Conservation (phyloP, 2,329 filamentous ascomycete genomes). For the Hymenoscyphus fructigenus region DNA sequence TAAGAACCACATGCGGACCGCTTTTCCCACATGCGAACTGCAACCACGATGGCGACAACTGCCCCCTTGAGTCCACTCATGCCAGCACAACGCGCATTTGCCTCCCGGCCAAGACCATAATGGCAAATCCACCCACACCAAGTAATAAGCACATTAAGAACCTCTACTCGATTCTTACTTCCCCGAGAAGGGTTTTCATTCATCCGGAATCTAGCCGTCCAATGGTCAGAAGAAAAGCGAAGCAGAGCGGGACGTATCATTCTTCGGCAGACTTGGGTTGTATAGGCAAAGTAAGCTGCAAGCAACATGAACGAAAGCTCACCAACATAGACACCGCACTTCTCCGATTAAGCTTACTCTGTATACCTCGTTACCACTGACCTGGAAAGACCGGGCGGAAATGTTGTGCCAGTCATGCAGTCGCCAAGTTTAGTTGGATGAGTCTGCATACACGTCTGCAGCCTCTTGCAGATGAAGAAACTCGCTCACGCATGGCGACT, state of each 20-base stretch:
- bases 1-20: background rate
- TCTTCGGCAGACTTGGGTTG: background rate
- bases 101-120: background rate
- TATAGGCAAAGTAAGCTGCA: background rate
- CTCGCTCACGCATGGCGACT: conserved; percentile 1
- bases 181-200: background rate
- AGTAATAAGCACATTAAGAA: background rate
- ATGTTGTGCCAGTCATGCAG: conserved; percentile 6
- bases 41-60: background rate
- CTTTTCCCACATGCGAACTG: conserved; percentile 7
- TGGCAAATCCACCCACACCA: background rate
- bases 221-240: conserved; percentile 2
- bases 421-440: background rate
- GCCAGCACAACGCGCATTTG: conserved; percentile 6
- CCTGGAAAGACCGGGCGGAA: conserved; percentile 7
- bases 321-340: conserved; percentile 2
- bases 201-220: background rate
- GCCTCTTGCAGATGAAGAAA: conserved; percentile 10
- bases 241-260: background rate
- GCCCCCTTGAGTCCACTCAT: background rate
- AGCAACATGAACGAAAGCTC: background rate
- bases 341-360: background rate
- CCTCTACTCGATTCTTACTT: background rate
- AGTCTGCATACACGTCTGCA: conserved; percentile 8
- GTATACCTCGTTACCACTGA: conserved; percentile 8